A percentile compares a stretch with the other conserved stretches of the same genome.
Evolutionary conservation across 139 green algal genomes (phyloP).

Genomic region (Trebouxia sp.): DNA sequence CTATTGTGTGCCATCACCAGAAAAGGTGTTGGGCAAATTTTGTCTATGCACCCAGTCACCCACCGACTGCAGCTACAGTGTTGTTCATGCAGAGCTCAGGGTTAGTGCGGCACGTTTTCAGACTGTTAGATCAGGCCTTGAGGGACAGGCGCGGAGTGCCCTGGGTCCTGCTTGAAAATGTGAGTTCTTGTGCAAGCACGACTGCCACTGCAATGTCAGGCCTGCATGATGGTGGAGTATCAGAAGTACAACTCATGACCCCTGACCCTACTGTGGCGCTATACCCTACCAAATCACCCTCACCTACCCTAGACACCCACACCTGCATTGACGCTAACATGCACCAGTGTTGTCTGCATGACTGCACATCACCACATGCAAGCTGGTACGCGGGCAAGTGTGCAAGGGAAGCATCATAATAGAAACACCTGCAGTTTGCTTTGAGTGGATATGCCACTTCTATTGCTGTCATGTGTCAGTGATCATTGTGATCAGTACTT

Average conservation of each 20-base stretch:
- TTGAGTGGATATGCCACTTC: background rate
- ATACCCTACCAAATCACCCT: background rate
- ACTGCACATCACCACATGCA: no score
- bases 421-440: no score
- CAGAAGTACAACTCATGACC: no score
- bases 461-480: background rate
- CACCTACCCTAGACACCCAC: background rate
- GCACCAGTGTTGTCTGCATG: background rate
- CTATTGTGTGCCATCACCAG: no score
- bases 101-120: slow-evolving; percentile 84
- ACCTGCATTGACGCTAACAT: background rate
- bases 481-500: background rate
- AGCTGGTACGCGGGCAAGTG: no score
- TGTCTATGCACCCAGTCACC: no score
- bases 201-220: background rate
- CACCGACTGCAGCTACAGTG: no score
- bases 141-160: slow-evolving; percentile 58
- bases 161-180: slow-evolving; percentile 94
- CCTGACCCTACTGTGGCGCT: no score
- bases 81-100: slow-evolving; percentile 58
- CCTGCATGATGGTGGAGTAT: background rate
- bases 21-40: no score
- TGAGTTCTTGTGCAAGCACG: slow-evolving; percentile 36
- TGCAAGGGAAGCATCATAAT: no score
- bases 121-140: slow-evolving; percentile 64